A percentile compares a stretch with the other conserved stretches of the same genome.
These are phyloP conservation scores for Cunninghamia lanceolata DNA, from an alignment of 75 land plant species.

Conservation along the genomic window DNA sequence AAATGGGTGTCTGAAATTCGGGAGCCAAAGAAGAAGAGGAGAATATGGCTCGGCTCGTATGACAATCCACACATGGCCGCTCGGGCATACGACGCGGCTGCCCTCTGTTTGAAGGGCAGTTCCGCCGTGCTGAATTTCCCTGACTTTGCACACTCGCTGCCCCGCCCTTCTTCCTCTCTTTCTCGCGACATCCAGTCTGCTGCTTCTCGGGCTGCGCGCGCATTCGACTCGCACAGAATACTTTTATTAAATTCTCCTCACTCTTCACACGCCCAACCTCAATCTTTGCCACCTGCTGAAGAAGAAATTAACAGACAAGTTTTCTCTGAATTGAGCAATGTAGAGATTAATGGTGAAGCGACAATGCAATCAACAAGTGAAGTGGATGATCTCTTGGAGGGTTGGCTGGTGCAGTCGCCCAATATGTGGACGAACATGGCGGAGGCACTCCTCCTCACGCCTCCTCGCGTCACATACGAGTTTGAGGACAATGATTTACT, in stretches of 20 bases:
- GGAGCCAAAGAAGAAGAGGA: constrained; percentile 10
- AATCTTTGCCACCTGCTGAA: neutral
- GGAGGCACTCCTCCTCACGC: neutral
- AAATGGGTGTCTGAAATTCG: too few relatives aligned
- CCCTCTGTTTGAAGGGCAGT: constrained; percentile 13
- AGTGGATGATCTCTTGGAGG: neutral
- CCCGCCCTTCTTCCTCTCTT: neutral
- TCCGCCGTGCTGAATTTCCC: neutral
- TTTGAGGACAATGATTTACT: too few relatives aligned
- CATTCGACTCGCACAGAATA: too few relatives aligned
- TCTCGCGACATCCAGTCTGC: too few relatives aligned
- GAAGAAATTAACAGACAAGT: neutral
- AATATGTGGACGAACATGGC: neutral
- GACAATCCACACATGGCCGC: constrained; percentile 32
- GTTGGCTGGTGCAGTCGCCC: neutral
- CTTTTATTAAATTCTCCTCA: too few relatives aligned
- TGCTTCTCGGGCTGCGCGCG: too few relatives aligned
- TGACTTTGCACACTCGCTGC: too few relatives aligned
- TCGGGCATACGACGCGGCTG: too few relatives aligned
- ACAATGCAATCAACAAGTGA: neutral
- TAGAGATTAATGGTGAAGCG: neutral
- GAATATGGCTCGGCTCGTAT: constrained; percentile 34
- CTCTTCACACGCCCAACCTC: too few relatives aligned
- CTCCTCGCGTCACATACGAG: neutral
- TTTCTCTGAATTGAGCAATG: neutral